Conservation (phyloP, 2,329 filamentous ascomycete genomes). For the Teratosphaeria zuluensis region DNA sequence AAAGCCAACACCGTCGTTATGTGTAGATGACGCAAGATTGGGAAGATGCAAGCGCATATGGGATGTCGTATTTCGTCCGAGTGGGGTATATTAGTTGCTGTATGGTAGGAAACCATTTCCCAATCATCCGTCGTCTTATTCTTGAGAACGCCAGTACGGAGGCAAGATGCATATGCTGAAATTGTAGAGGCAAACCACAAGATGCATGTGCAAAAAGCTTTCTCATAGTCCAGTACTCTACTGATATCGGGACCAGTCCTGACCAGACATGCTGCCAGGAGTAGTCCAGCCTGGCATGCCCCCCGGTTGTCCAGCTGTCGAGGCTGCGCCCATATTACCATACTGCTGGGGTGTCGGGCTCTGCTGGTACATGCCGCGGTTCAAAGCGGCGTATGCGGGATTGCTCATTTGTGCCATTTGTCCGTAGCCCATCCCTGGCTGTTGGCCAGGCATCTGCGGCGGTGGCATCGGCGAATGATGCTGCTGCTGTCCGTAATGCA, state of each 20-base stretch:
- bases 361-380: slow-evolving; percentile 40
- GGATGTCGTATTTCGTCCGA: neutral
- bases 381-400: slow-evolving; percentile 35
- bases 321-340: slow-evolving; percentile 20
- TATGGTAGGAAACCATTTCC: neutral
- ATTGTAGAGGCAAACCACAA: neutral
- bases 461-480: slow-evolving; percentile 42
- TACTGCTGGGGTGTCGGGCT: slow-evolving; percentile 36
- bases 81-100: neutral
- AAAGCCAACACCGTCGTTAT: neutral
- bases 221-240: slow-evolving; percentile 1
- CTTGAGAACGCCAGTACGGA: neutral
- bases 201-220: neutral
- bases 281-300: slow-evolving; percentile 44
- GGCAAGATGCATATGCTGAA: neutral
- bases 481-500: slow-evolving; percentile 37
- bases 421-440: slow-evolving; percentile 34
- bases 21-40: neutral
- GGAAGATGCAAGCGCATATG: neutral
- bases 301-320: slow-evolving; percentile 36
- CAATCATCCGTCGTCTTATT: neutral
- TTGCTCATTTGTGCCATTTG: slow-evolving; percentile 38
- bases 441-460: slow-evolving; percentile 38
- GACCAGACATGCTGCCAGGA: slow-evolving; percentile 27
- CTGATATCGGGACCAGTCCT: slow-evolving; percentile 10